A percentile compares a stretch with the other conserved stretches of the same genome.
Conservation (phyloP, 2,329 filamentous ascomycete genomes). For the Cephalotrichum gorgonifer region DNA sequence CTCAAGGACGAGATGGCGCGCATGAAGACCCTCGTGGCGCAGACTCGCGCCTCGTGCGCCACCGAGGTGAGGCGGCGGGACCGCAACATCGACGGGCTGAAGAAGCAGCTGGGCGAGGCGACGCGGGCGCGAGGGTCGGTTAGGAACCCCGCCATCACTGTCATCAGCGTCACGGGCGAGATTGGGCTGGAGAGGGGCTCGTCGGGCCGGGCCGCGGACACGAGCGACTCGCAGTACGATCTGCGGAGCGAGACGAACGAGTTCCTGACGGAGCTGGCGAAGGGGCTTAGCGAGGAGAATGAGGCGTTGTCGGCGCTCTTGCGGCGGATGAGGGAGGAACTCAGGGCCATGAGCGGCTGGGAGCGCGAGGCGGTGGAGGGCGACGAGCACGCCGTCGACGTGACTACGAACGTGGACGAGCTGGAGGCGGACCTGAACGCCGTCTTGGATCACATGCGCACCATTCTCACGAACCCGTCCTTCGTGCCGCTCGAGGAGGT, state of each 20-base stretch:
- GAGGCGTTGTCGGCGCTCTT: conserved; percentile 68
- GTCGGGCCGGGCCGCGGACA: conserved; percentile 10
- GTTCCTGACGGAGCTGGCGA: conserved; percentile 77
- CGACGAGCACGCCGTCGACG: conserved; percentile 17
- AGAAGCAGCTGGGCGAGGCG: conserved; percentile 71
- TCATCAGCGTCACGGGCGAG: conserved; percentile 47
- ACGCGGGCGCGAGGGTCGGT: conserved; percentile 49
- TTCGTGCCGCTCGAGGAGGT: conserved; percentile 96
- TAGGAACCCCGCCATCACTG: conserved; percentile 42
- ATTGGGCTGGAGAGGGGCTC: conserved; percentile 35
- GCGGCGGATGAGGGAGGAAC: conserved; percentile 56
- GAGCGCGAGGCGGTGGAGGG: conserved; percentile 19
- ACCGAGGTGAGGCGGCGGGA: conserved; percentile 89
- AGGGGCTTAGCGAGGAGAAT: conserved; percentile 83
- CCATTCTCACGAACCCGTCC: conserved; percentile 84
- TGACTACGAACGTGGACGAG: conserved; percentile 43
- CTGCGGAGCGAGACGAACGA: conserved; percentile 81
- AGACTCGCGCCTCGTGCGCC: conserved; percentile 77
- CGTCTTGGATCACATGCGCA: conserved; percentile 71
- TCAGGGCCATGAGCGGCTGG: conserved; percentile 60
- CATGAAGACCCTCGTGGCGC: conserved; percentile 68
- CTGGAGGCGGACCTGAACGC: conserved; percentile 65
- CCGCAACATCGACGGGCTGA: conserved; percentile 76
- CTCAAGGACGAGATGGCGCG: conserved; percentile 76
- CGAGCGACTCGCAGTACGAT: conserved; percentile 44